Percentiles rank a stretch among this genome's conserved stretches.
Conservation (phyloP, 2,329 filamentous ascomycete genomes). For the Colletotrichum liriopes region DNA sequence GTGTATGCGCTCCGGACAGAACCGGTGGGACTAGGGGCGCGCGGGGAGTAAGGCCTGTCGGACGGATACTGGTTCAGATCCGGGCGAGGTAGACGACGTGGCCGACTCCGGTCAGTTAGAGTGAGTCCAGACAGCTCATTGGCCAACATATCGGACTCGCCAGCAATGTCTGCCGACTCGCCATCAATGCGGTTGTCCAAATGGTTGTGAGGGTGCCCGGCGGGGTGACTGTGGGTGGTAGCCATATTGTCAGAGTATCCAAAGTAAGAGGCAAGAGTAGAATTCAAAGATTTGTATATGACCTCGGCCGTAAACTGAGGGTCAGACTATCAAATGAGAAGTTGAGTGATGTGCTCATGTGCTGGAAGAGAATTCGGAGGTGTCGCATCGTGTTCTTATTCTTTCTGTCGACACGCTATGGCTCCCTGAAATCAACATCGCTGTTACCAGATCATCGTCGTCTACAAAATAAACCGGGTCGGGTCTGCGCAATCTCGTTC, state of each 20-base stretch:
- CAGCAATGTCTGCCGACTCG: background rate
- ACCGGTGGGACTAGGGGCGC: conserved; percentile 25
- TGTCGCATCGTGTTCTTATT: background rate
- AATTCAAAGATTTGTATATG: conserved; percentile 13
- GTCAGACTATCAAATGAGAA: background rate
- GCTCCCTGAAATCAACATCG: background rate
- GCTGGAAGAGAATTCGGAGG: background rate
- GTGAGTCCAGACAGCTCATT: conserved; percentile 2
- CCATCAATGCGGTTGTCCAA: background rate
- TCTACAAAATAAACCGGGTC: background rate
- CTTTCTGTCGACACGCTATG: background rate
- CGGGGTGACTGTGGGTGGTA: background rate
- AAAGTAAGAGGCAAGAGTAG: background rate
- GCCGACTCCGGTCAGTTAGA: background rate
- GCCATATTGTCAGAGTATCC: conserved; percentile 2
- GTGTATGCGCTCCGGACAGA: conserved; percentile 14
- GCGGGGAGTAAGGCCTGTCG: conserved; percentile 6
- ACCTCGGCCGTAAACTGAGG: conserved; percentile 2
- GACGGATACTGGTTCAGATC: background rate
- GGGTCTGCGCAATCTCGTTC: background rate
- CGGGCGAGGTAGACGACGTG: conserved; percentile 9
- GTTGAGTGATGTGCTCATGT: background rate
- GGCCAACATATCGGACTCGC: background rate
- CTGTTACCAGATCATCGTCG: background rate
- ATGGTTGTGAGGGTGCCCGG: background rate